Percentiles rank a stretch among this genome's conserved stretches.
Conservation (phyloP, 2,329 filamentous ascomycete species). For the Neodidymelliopsis sp. region DNA sequence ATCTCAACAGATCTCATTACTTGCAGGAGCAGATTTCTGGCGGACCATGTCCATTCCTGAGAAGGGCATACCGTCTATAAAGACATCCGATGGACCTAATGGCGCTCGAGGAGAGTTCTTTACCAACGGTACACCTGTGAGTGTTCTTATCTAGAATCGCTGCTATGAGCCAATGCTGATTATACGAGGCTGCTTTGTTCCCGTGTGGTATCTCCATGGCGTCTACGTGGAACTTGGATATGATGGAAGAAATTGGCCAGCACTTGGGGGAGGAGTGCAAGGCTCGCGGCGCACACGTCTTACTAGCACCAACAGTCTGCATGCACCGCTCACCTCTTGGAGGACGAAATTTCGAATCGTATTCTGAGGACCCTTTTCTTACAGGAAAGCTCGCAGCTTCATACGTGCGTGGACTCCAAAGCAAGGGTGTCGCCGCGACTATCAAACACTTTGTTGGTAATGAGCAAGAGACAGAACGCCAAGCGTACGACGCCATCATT, state of each 20-base stretch:
- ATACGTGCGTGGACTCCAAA: slow-evolving; percentile 76
- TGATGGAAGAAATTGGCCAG: slow-evolving; percentile 73
- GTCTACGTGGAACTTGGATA: slow-evolving; percentile 77
- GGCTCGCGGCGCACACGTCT: slow-evolving; percentile 75
- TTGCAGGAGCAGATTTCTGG: slow-evolving; percentile 71
- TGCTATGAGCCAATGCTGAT: slow-evolving; percentile 18
- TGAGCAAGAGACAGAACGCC: slow-evolving; percentile 73
- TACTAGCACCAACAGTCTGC: slow-evolving; percentile 80
- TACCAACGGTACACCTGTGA: slow-evolving; percentile 56
- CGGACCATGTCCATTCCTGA: slow-evolving; percentile 68
- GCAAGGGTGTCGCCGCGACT: slow-evolving; percentile 75
- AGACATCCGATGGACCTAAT: slow-evolving; percentile 73
- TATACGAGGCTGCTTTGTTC: slow-evolving; percentile 72
- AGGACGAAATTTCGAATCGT: slow-evolving; percentile 87
- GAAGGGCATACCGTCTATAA: slow-evolving; percentile 69
- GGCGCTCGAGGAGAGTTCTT: slow-evolving; percentile 75
- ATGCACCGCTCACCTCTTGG: slow-evolving; percentile 83
- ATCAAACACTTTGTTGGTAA: slow-evolving; percentile 83
- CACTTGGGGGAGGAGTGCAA: slow-evolving; percentile 75
- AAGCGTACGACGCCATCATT: slow-evolving; percentile 70
- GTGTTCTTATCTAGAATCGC: too few relatives aligned
- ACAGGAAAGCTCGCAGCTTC: slow-evolving; percentile 76
- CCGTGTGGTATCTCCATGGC: slow-evolving; percentile 81
- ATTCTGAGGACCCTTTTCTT: slow-evolving; percentile 81
- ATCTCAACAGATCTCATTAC: slow-evolving; percentile 46